These are phyloP conservation scores for Prunus persica DNA, from an alignment of 306 rosid species.

Conservation along the genomic window DNA sequence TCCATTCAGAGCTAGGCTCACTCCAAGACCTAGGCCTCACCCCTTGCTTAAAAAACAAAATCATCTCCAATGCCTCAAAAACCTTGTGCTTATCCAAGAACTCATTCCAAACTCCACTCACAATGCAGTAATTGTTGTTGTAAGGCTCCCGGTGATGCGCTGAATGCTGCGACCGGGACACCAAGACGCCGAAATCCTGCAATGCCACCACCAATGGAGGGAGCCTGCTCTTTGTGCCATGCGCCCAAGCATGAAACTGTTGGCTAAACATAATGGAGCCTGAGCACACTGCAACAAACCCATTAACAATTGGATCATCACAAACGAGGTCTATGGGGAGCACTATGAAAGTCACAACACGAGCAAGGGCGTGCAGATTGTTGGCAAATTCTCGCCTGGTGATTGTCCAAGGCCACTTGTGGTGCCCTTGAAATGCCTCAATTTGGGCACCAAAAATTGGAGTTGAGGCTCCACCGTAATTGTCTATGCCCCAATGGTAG, in stretches of 20 bases:
- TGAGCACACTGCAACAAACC: slow-evolving; percentile 53
- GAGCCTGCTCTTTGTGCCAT: slow-evolving; percentile 72
- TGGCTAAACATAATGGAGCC: slow-evolving; percentile 95
- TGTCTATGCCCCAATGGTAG: slow-evolving; percentile 92
- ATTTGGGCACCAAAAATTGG: slow-evolving; percentile 76
- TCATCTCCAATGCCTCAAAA: slow-evolving; percentile 75
- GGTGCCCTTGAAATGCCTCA: slow-evolving; percentile 91
- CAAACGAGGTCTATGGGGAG: slow-evolving; percentile 59
- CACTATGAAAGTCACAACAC: slow-evolving; percentile 53
- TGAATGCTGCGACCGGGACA: slow-evolving; percentile 63
- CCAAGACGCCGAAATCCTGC: slow-evolving; percentile 66
- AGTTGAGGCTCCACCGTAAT: slow-evolving; percentile 61
- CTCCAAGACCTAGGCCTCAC: slow-evolving; percentile 79
- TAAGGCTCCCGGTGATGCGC: slow-evolving; percentile 81
- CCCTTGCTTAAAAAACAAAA: slow-evolving; percentile 61
- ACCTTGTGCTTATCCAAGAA: slow-evolving; percentile 55
- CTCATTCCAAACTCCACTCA: slow-evolving; percentile 88
- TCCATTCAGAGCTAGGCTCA: slow-evolving; percentile 76
- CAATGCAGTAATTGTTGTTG: slow-evolving; percentile 83
- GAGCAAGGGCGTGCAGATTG: slow-evolving; percentile 68
- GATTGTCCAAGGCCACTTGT: slow-evolving; percentile 88
- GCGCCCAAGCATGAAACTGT: slow-evolving; percentile 98
- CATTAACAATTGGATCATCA: slow-evolving; percentile 51
- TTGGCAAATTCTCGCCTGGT: slow-evolving; percentile 81
- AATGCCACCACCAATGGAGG: slow-evolving; percentile 50